Evolutionary conservation across 2,329 filamentous ascomycete species (phyloP), one percentile per base, ranked within the genome.

Genomic region (Fusarium subglutinans): DNA sequence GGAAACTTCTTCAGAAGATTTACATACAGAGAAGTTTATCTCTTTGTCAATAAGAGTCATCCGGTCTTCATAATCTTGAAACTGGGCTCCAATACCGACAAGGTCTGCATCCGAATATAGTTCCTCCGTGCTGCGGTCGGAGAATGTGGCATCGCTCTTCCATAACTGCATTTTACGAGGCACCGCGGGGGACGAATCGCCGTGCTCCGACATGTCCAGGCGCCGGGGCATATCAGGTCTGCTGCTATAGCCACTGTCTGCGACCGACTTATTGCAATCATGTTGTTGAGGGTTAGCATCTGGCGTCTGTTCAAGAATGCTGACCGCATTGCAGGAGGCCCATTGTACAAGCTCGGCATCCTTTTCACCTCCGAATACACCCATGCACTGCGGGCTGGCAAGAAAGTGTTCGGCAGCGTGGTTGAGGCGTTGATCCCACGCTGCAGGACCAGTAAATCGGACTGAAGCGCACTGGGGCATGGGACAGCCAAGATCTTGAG

Each of bases 311-410:
- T 28, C 0, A 22, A 0, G 2, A 2, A 38, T 17, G 18, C 2
- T 5, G 20, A n/a, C 35, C 2, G 1, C 1, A 2, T n/a, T 0
- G 0, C 35, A 2, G 9, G 51, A 3, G 0, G 51, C 51, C 51
- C 51, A 55, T 0, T 8, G 4, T 0, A 55, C 2, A 8, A 55
- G 51, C 37, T 41, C 51, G 0, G 18, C 3, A 0, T 55, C 51
- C 0, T 0, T 3, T 2, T 55, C 37, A 0, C 24, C 51, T 0
- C 51, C 51, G 0, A 55, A 55, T 1, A 30, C 51, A 0, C 6
- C 20, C 0, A 10, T 0, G 1, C 51, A 41, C 20, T 18, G 37
- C 0, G 51, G 37, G 0, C 1, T 55, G 20, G 15, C 0, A 5
- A 55, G 20, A 0, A 55, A 55, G 1, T 55, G 51, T 0, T 55